Base-by-base conservation (phyloP, 2,329 filamentous ascomycete species). In the Calonectria hawksworthii region DNA sequence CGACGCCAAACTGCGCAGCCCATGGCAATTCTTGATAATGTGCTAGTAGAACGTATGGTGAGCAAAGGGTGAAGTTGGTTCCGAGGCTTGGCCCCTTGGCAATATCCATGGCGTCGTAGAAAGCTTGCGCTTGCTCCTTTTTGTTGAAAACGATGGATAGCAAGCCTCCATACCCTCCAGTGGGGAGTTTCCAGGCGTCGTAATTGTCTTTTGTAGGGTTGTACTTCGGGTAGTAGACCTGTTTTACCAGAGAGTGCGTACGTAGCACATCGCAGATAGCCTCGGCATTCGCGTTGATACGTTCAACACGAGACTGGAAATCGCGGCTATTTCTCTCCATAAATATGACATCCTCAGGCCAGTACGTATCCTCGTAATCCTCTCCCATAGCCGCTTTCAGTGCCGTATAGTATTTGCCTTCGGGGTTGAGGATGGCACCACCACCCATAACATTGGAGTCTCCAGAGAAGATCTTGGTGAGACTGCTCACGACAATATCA, bases 391-490 rank as follows among this genome's bases (percentile, higher is more conserved):
- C 88, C 7, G 87, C 83, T 83, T 95, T 96, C n/a, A 99, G 85
- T 0, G 86, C 79, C 3, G 83, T 70, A 84, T 98, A 98, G 85
- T 93, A 94, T 59, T 87, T 91, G n/a, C 93, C 88, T 72, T 93
- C 90, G 0, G 91, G 91, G 80, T 93, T 93, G 59, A 93, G 83
- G 69, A 93, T 91, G 59, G 89, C 86, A 77, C 93, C 94, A 71
- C 97, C 97, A 73, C 96, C 97, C 96, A 99, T 99, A 78, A 99
- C 97, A 84, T 99, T 99, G 84, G 95, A 97, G 85, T 98, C 97
- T 66, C 97, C 97, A 71, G 95, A 98, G 86, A 99, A 99, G 69
- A 99, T 94, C 85, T 99, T 99, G 64, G 97, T 99, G 74, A 99
- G 88, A 83, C 95, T 98, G 88, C 95, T 98, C 72, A 98, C 96